phyloP scores from a whole-genome alignment of 2,329 filamentous ascomycete genomes.

The Colletotrichum melonis region DNA sequence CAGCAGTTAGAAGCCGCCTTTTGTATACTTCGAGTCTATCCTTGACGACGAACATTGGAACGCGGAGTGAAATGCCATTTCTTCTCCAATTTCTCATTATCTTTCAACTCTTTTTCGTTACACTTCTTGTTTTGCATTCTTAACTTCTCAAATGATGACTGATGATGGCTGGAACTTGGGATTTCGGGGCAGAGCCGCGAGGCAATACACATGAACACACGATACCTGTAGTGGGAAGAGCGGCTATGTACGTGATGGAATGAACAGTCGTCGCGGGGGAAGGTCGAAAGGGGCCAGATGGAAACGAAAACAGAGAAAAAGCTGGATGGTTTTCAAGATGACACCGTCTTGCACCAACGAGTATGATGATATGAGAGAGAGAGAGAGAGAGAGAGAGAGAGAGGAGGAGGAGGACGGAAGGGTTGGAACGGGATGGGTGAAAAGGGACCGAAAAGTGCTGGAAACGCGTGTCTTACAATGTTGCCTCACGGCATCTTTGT shows the following conservation, averaged over 20 bases:
- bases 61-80: not conserved
- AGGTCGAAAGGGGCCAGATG: not conserved
- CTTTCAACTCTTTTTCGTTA: not conserved
- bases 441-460: constrained; percentile 28
- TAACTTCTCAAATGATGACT: constrained; percentile 31
- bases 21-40: constrained; percentile 37
- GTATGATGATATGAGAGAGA: not conserved
- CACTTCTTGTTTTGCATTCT: constrained; percentile 3
- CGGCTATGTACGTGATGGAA: constrained; percentile 12
- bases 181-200: constrained; percentile 17
- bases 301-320: constrained; percentile 13
- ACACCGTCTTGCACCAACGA: constrained; percentile 1
- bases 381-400: too few relatives aligned
- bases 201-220: constrained; percentile 14
- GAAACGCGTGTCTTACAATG: constrained; percentile 37
- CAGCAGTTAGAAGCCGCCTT: constrained; percentile 13
- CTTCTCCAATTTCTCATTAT: not conserved
- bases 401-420: too few relatives aligned
- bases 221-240: constrained; percentile 13
- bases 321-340: not conserved
- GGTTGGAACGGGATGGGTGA: not conserved
- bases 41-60: constrained; percentile 35
- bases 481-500: constrained; percentile 49
- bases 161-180: constrained; percentile 28
- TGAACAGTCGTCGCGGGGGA: not conserved